Evolutionary conservation across 2,329 filamentous ascomycete species (phyloP), one percentile per base, ranked within the genome.

Genomic region (Claviceps sp.): DNA sequence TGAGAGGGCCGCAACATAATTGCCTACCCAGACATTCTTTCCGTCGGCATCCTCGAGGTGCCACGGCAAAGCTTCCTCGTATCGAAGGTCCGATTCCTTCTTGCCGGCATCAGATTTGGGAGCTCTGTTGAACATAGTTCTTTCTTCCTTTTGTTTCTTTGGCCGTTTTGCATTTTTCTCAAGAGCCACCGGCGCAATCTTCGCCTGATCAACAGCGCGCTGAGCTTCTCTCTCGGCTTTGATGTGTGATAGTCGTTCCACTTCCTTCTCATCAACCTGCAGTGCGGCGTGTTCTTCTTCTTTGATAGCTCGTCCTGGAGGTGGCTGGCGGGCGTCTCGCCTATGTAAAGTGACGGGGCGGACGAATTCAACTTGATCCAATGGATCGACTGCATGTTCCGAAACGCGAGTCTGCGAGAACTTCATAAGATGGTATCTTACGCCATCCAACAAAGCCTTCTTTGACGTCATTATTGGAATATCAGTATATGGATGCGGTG

Each of bases 61-160:
- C 93, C 93, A 98, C 5, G 93, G 93, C 48, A 96, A 73, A 4
- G 91, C 89, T 67, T 98, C 93, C 65, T 97, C 93, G 59, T 97
- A 98, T 56, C 90, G 85, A 69, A 81, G 81, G 52, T 81, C 79
- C 0, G 76, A 74, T 53, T 82, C 77, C 72, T 76, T 94, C 76
- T 78, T 93, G 72, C 70, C 91, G 62, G 91, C 89, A 62, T 90
- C 89, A 5, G 78, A 77, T 51, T 78, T 77, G 53, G 94, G 87
- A n/a, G 85, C 80, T 58, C 88, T 83, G 62, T 87, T 89, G 22
- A 95, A 86, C 60, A 89, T 87, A 57, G 89, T 86, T 66, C 90
- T 95, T 67, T 95, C 91, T 55, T 84, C 79, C 65, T 86, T 83
- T 63, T 86, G 85, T 59, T 85, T 84, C 55, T 83, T 72, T 14